phyloP scores from a whole-genome alignment of 1,284 basidiomycete genomes.

The Naganishia sp. region DNA sequence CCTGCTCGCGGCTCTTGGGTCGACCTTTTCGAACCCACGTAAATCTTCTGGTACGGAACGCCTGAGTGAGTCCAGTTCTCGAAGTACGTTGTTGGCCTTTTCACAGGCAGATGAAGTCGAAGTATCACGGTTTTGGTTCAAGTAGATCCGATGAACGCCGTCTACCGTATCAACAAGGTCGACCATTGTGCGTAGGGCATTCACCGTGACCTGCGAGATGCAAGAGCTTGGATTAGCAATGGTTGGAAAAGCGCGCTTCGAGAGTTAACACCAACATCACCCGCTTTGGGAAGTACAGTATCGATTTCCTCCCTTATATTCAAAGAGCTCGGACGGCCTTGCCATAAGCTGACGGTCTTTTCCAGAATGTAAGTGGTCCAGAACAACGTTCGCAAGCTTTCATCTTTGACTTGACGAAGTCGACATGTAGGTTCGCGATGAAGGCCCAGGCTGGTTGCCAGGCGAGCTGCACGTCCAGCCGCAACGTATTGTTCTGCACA shows the following conservation, averaged over 20 bases:
- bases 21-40: conserved; percentile 11
- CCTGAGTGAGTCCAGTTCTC: conserved; percentile 9
- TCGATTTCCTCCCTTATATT: conserved; percentile 14
- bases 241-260: background rate
- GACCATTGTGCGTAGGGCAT: conserved; percentile 19
- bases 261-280: background rate
- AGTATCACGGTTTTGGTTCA: conserved; percentile 13
- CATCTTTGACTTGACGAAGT: conserved; percentile 16
- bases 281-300: background rate
- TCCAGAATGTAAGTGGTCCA: conserved; percentile 27
- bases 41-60: conserved; percentile 10
- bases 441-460: conserved; percentile 21
- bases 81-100: conserved; percentile 15
- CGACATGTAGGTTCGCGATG: conserved; percentile 20
- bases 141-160: conserved; percentile 17
- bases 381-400: conserved; percentile 18
- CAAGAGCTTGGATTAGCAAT: background rate
- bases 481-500: conserved; percentile 26
- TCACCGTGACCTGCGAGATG: background rate
- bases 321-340: conserved; percentile 27
- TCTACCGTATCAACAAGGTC: conserved; percentile 21
- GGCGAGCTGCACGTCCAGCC: conserved; percentile 24
- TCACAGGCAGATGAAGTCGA: conserved; percentile 8
- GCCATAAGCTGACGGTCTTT: conserved; percentile 26
- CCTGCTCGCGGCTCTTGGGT: background rate